Percentiles rank a stretch among this genome's conserved stretches.
These are phyloP conservation scores for Trifolium subterraneum DNA, from an alignment of 306 rosid species.

Conservation along the genomic window DNA sequence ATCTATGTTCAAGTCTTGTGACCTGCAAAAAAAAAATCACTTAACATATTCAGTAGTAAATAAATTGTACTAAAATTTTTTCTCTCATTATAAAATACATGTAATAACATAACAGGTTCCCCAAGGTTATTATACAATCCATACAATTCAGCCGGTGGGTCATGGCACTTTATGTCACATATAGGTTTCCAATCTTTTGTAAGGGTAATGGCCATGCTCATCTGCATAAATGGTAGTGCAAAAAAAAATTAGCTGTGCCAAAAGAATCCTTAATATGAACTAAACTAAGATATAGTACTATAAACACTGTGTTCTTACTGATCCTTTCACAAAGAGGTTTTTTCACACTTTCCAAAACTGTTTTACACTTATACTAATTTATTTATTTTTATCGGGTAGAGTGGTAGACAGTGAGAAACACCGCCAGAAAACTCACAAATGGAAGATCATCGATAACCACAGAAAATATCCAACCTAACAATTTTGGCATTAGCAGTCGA, in stretches of 20 bases:
- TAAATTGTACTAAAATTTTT: conserved; percentile 5
- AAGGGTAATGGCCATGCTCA: conserved; percentile 36
- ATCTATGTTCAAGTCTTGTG: conserved; percentile 39
- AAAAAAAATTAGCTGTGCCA: not conserved
- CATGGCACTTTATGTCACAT: conserved; percentile 26
- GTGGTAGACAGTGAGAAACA: too few species aligned
- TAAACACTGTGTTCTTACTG: too few species aligned
- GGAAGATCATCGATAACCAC: too few species aligned
- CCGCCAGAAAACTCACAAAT: too few species aligned
- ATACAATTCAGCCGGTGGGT: conserved; percentile 49
- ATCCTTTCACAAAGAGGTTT: too few species aligned
- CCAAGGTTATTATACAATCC: conserved; percentile 22
- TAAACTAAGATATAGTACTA: too few species aligned
- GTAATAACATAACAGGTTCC: conserved; percentile 3
- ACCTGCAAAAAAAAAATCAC: conserved; percentile 39
- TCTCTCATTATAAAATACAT: conserved; percentile 4
- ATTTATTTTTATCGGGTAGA: too few species aligned
- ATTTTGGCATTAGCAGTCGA: too few species aligned
- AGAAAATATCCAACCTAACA: too few species aligned
- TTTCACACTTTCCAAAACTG: too few species aligned
- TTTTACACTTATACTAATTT: too few species aligned
- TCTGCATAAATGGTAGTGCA: conserved; percentile 42
- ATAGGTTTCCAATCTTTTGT: conserved; percentile 53
- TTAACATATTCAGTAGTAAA: conserved; percentile 13
- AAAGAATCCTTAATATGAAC: too few species aligned